A percentile compares a stretch with the other conserved stretches of the same genome.
Conservation (phyloP, 1,139 yeast species). For the Chernovozyma aurita region DNA sequence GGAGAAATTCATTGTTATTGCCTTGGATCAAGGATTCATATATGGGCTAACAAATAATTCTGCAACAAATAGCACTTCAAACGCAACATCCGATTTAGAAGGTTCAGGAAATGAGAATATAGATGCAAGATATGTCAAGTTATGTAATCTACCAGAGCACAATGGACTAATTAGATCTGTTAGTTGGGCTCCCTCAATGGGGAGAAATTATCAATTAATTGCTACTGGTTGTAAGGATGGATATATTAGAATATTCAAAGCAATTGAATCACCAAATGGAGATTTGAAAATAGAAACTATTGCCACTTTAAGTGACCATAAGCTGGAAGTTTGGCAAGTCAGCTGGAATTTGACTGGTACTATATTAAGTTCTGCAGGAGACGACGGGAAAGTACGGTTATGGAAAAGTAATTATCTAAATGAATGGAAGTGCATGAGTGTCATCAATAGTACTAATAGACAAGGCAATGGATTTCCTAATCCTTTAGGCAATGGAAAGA, state of each 20-base stretch:
- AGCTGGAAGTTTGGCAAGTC: slow-evolving; percentile 93
- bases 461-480: slow-evolving; percentile 7
- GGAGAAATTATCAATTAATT: slow-evolving; percentile 77
- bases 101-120: slow-evolving; percentile 8
- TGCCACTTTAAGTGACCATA: slow-evolving; percentile 60
- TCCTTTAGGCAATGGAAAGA: neutral
- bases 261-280: slow-evolving; percentile 39
- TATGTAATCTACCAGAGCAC: slow-evolving; percentile 64
- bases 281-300: slow-evolving; percentile 34
- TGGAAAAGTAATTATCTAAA: slow-evolving; percentile 88
- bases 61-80: neutral
- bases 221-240: slow-evolving; percentile 98
- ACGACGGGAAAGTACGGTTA: slow-evolving; percentile 84
- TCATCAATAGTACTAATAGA: slow-evolving; percentile 62
- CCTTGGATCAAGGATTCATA: slow-evolving; percentile 81
- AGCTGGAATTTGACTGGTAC: slow-evolving; percentile 95
- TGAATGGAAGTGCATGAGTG: slow-evolving; percentile 90
- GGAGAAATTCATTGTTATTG: slow-evolving; percentile 81
- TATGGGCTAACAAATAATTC: slow-evolving; percentile 45
- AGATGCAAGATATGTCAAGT: slow-evolving; percentile 25
- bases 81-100: neutral
- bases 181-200: slow-evolving; percentile 97
- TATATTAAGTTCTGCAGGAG: slow-evolving; percentile 88
- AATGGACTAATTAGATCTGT: slow-evolving; percentile 83
- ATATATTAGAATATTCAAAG: slow-evolving; percentile 75